phyloP scores from a whole-genome alignment of 106 monocot genomes.

The Allium cepa region DNA sequence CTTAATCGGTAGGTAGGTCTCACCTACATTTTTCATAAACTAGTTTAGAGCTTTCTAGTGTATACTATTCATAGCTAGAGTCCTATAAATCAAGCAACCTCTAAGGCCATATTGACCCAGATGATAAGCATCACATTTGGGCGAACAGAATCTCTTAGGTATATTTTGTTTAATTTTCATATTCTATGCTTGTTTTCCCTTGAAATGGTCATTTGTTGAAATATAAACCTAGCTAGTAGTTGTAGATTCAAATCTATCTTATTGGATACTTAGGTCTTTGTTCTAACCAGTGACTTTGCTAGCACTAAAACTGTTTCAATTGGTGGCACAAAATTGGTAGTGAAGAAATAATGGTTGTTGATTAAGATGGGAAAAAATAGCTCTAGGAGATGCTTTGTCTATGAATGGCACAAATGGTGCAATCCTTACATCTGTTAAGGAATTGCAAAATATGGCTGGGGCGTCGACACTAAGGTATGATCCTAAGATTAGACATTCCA shows the following conservation, averaged over 20 bases:
- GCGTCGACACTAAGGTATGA: slow-evolving; percentile 89
- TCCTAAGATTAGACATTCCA: background rate
- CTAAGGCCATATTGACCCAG: slow-evolving; percentile 96
- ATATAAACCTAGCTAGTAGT: too few species aligned
- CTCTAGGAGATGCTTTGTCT: slow-evolving; percentile 69
- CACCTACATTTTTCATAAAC: background rate
- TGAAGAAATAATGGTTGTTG: slow-evolving; percentile 44
- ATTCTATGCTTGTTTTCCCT: background rate
- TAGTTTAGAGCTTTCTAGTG: background rate
- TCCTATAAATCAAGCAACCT: slow-evolving; percentile 91
- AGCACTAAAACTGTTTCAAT: slow-evolving; percentile 15
- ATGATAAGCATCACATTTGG: slow-evolving; percentile 86
- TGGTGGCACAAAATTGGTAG: slow-evolving; percentile 25
- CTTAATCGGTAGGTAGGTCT: slow-evolving; percentile 61
- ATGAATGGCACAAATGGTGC: slow-evolving; percentile 38
- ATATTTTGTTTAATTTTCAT: background rate
- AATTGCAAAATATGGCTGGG: slow-evolving; percentile 88
- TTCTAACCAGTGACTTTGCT: slow-evolving; percentile 11
- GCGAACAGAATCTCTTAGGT: slow-evolving; percentile 60
- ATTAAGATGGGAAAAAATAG: slow-evolving; percentile 47
- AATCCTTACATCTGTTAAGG: slow-evolving; percentile 67
- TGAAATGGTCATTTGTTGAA: too few species aligned
- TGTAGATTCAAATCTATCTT: background rate
- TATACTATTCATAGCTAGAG: slow-evolving; percentile 58
- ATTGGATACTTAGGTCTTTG: slow-evolving; percentile 28